Evolutionary conservation across 192 early-diverging fungal genomes (phyloP), one percentile per base, ranked within the genome.

Genomic region (Backusella sp.): DNA sequence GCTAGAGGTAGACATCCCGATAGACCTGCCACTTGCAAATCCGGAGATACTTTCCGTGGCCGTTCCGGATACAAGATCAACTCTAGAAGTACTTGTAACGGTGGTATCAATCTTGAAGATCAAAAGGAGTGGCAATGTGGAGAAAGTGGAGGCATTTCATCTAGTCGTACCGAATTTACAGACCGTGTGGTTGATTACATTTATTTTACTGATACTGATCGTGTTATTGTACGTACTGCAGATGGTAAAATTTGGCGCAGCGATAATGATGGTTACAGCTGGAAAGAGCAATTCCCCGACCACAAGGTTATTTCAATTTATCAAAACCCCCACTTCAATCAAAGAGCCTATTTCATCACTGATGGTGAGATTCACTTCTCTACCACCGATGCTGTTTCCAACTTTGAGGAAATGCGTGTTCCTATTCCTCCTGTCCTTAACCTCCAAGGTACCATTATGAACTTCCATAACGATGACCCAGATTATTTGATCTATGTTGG

Each of bases 401-500:
- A 87, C 19, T 87, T 90, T 73, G 84, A 88, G 14, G 21, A 72
- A 19, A 56, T 98, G 35, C 80, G 84, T 7, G 73, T 89, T 9
- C 93, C 93, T 6, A 71, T 83, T 19, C 17, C 71, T n/a, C 94
- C 94, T 6, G 92, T 92, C 19, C 75, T 79, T 17, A 65, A 62
- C 19, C 73, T 94, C 17, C 83, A 86, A n/a, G 81, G 86, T 23
- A 84, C 84, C 28, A 81, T 90, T 28, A 68, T 95, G 66, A 88
- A 89, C 49, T 99, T 98, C 87, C 97, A 99, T 75, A 93, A 95
- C 15, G 86, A 91, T 1, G 86, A 94, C 35, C 82, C 89, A 2
- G 94, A 95, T 73, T 98, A 94, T 87, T 73, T 96, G 32, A 88
- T 96, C 23, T 98, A 89, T 75, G 72, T 95, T 53, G 94, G 90